These are phyloP conservation scores for Penicillium fimorum DNA, from an alignment of 495 filamentous ascomycete species.

Conservation along the genomic window DNA sequence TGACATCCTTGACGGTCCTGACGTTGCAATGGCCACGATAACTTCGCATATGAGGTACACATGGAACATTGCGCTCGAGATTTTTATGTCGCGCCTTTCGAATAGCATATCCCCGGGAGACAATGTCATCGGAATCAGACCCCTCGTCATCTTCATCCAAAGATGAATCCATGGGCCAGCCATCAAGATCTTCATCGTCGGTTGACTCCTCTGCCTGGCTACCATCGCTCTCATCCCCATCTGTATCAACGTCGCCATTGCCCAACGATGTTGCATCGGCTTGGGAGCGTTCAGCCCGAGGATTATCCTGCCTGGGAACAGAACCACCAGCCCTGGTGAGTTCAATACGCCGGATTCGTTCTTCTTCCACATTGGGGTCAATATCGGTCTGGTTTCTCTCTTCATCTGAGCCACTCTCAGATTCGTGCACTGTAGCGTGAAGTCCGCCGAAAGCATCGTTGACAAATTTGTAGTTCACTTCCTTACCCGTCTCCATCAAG, in stretches of 20 bases:
- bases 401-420: conserved; percentile 36
- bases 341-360: conserved; percentile 34
- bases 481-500: conserved; percentile 58
- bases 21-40: conserved; percentile 73
- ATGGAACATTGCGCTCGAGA: conserved; percentile 56
- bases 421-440: conserved; percentile 35
- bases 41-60: conserved; percentile 53
- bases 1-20: conserved; percentile 73
- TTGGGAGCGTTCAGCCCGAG: neutral
- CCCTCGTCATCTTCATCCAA: conserved; percentile 28
- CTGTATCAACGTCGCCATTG: conserved; percentile 30
- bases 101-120: conserved; percentile 26
- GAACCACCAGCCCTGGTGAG: conserved; percentile 18
- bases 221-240: conserved; percentile 31
- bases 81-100: conserved; percentile 40
- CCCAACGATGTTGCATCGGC: conserved; percentile 3
- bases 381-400: conserved; percentile 48
- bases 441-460: conserved; percentile 64
- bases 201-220: neutral
- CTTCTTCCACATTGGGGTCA: conserved; percentile 42
- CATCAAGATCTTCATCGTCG: conserved; percentile 17
- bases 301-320: neutral
- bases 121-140: conserved; percentile 28
- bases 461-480: conserved; percentile 56
- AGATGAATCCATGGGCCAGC: neutral